Percentiles rank a stretch among this genome's conserved stretches.
phyloP scores from a whole-genome alignment of 2,329 filamentous ascomycete genomes.

The Alternaria arborescens region DNA sequence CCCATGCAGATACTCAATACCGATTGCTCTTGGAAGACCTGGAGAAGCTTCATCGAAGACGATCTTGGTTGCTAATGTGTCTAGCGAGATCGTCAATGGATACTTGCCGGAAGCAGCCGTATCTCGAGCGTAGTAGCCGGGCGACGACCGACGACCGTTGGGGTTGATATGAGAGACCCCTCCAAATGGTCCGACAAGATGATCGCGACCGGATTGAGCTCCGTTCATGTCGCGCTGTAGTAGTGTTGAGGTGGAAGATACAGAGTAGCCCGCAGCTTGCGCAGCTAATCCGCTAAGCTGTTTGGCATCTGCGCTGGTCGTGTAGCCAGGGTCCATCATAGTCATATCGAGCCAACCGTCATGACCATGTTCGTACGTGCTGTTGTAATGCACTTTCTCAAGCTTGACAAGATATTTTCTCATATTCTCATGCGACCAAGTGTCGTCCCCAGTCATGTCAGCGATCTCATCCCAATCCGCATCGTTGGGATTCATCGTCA shows the following conservation, averaged over 20 bases:
- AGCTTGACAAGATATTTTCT: constrained; percentile 59
- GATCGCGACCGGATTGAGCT: background rate
- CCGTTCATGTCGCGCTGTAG: background rate
- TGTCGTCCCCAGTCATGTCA: constrained; percentile 64
- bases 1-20: constrained; percentile 51
- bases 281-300: constrained; percentile 20
- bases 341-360: constrained; percentile 40
- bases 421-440: constrained; percentile 67
- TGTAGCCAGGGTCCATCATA: constrained; percentile 33
- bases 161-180: background rate
- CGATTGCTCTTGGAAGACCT: constrained; percentile 56
- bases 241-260: background rate
- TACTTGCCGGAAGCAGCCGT: constrained; percentile 29
- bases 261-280: background rate
- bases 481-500: constrained; percentile 63
- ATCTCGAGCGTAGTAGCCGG: background rate
- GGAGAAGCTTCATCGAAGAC: background rate
- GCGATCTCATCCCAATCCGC: constrained; percentile 67
- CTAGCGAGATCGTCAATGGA: constrained; percentile 63
- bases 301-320: constrained; percentile 25
- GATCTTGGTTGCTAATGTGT: background rate
- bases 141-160: background rate
- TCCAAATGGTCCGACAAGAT: background rate
- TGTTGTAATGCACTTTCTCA: constrained; percentile 38
- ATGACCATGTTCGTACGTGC: constrained; percentile 32